These are phyloP conservation scores for Aureobasidium uvarum DNA, from an alignment of 2,329 filamentous ascomycete genomes.

Conservation along the genomic window DNA sequence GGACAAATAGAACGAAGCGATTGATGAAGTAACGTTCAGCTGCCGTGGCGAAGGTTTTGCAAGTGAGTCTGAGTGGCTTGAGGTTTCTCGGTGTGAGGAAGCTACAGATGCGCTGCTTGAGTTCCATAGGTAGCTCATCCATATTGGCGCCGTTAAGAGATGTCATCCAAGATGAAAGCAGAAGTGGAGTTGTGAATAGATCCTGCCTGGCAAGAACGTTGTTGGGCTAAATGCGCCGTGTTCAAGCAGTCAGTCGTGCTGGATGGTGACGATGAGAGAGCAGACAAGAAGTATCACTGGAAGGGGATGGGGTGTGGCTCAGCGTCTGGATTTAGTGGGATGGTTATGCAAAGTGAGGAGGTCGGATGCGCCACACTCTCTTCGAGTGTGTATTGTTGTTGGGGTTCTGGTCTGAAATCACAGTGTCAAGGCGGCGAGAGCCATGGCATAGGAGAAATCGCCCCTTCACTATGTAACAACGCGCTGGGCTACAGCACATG, in stretches of 20 bases:
- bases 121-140: neutral
- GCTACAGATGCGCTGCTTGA: slow-evolving; percentile 14
- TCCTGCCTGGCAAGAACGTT: neutral
- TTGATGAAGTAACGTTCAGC: neutral
- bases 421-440: no score
- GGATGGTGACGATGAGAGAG: neutral
- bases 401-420: neutral
- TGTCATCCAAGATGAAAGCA: neutral
- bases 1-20: neutral
- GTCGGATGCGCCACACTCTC: neutral
- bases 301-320: neutral
- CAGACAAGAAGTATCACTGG: no score
- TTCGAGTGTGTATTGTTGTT: neutral
- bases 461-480: neutral
- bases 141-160: neutral
- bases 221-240: neutral
- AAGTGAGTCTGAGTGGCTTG: slow-evolving; percentile 3
- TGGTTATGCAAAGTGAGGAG: neutral
- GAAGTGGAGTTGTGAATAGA: neutral
- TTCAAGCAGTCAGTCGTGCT: neutral
- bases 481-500: neutral
- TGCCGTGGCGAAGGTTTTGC: neutral
- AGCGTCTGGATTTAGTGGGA: neutral
- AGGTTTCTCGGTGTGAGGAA: neutral
- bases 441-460: neutral